These are phyloP conservation scores for Cutaneotrichosporon cyanovorans DNA, from an alignment of 1,284 basidiomycete species.

Conservation along the genomic window DNA sequence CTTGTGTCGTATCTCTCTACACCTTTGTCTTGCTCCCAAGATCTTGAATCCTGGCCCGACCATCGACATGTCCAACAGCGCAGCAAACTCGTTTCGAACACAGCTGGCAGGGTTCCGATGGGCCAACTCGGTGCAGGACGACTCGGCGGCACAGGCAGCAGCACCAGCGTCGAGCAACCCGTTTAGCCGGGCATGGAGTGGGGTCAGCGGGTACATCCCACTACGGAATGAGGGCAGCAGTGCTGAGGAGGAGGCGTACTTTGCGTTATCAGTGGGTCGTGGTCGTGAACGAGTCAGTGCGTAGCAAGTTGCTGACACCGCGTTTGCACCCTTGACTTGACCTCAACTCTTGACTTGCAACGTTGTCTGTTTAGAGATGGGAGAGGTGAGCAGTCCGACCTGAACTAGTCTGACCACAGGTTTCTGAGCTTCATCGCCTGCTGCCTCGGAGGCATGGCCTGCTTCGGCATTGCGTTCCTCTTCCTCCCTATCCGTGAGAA, in stretches of 20 bases:
- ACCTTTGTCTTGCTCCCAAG: background rate
- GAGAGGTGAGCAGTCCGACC: slow-evolving; percentile 24
- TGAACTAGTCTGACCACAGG: slow-evolving; percentile 44
- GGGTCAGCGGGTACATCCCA: slow-evolving; percentile 68
- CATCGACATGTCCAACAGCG: slow-evolving; percentile 23
- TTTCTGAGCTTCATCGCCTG: slow-evolving; percentile 91
- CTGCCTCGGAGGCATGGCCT: slow-evolving; percentile 79
- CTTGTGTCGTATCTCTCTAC: background rate
- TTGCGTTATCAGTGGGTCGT: slow-evolving; percentile 71
- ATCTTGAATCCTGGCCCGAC: too few species aligned
- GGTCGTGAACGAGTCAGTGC: too few species aligned
- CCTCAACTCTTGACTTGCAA: background rate
- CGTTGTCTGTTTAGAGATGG: slow-evolving; percentile 38
- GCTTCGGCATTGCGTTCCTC: slow-evolving; percentile 91
- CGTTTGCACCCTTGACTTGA: too few species aligned
- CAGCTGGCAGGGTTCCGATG: slow-evolving; percentile 63
- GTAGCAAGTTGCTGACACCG: background rate
- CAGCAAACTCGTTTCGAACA: slow-evolving; percentile 38
- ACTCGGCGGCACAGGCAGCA: slow-evolving; percentile 53
- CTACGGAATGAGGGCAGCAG: slow-evolving; percentile 71
- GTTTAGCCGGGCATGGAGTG: slow-evolving; percentile 51
- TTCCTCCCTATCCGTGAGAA: slow-evolving; percentile 63
- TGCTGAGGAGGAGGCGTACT: slow-evolving; percentile 95
- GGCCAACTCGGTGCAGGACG: slow-evolving; percentile 67
- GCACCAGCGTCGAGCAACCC: slow-evolving; percentile 51